These are phyloP conservation scores for Novymonas esmeraldas DNA, from an alignment of 208 protist species.

Conservation along the genomic window DNA sequence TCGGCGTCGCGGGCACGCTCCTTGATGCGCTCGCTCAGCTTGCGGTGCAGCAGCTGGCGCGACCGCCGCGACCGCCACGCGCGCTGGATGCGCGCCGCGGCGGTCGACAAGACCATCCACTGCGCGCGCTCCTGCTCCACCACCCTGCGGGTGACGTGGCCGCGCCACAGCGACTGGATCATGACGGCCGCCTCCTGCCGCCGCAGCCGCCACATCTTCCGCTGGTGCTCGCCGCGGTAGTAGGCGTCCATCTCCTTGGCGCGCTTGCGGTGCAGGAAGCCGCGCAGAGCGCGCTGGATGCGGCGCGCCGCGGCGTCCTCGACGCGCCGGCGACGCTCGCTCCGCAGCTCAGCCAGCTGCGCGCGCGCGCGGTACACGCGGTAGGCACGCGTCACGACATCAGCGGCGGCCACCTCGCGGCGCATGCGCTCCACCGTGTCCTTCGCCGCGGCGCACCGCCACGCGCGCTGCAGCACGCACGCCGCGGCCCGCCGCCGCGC, in stretches of 20 bases:
- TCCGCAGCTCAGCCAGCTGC: conserved; percentile 55
- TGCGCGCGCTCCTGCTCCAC: conserved; percentile 35
- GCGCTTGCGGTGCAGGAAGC: conserved; percentile 37
- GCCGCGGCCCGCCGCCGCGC: conserved; percentile 44
- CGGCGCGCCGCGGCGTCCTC: conserved; percentile 45
- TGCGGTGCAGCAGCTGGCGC: conserved; percentile 37
- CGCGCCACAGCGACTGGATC: conserved; percentile 88
- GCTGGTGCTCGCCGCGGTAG: conserved; percentile 54
- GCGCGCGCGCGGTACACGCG: conserved; percentile 52
- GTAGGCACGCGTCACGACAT: conserved; percentile 55
- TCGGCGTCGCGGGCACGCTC: conserved; percentile 26
- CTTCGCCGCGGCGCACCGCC: conserved; percentile 71
- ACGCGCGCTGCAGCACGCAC: conserved; percentile 78
- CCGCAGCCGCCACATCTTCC: conserved; percentile 62
- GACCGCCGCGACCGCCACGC: conserved; percentile 48
- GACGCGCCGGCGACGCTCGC: conserved; percentile 20
- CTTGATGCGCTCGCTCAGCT: conserved; percentile 35
- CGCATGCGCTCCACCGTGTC: conserved; percentile 57
- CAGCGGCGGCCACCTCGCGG: conserved; percentile 47
- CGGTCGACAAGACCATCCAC: conserved; percentile 20
- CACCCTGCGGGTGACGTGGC: conserved; percentile 62
- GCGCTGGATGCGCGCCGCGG: conserved; percentile 63
- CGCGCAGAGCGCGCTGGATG: conserved; percentile 63
- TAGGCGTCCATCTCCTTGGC: conserved; percentile 59
- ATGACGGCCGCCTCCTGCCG: conserved; percentile 61